Base-by-base conservation (phyloP, 208 protist species). In the Acanthamoeba lenticulata region DNA sequence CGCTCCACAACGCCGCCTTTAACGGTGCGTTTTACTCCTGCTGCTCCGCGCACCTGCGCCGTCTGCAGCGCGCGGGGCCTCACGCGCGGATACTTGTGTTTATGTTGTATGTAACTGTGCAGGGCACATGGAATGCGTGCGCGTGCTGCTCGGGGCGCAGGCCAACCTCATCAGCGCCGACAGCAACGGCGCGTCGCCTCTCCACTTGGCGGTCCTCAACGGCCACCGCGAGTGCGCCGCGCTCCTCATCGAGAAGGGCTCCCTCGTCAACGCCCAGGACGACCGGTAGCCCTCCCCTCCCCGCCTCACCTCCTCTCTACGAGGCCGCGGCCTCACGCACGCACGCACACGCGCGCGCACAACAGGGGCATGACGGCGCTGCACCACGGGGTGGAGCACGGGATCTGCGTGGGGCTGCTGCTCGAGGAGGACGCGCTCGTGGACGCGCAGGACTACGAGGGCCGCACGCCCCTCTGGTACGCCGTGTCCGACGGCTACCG, bases 1-100 rank as follows among this genome's bases (percentile, higher is more conserved):
- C 74, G 3, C 45, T 86, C 42, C 74, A 86, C 74, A 86, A 86
- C 42, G 74, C 74, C 42, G 74, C 74, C 4, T 86, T 86, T n/a
- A 57, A 45, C 42, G 74, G 74, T 57, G 27, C 38, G 74, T 47
- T 1, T 7, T n/a, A n/a, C 32, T 17, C 27, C 62, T 72, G 11
- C 29, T 19, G 19, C 5, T 5, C 11, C 9, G 38, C 34, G n/a
- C 11, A 77, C 38, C 27, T 77, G 13, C 4, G 34, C 9, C 67
- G 27, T 5, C 32, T 29, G 27, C 19, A n/a, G 55, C 15, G 24
- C 24, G 55, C 15, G 24, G 24, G 55, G 15, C 19, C 24, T 62
- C 15, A 62, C 55, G 24, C 55, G 55, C 55, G 24, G 27, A 77
- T 11, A 36, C 34, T 40, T 34, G 15, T 77, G 21, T 24, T 19